These are phyloP conservation scores for Trypanosomatidae sp. DNA, from an alignment of 208 protist genomes.

Conservation along the genomic window DNA sequence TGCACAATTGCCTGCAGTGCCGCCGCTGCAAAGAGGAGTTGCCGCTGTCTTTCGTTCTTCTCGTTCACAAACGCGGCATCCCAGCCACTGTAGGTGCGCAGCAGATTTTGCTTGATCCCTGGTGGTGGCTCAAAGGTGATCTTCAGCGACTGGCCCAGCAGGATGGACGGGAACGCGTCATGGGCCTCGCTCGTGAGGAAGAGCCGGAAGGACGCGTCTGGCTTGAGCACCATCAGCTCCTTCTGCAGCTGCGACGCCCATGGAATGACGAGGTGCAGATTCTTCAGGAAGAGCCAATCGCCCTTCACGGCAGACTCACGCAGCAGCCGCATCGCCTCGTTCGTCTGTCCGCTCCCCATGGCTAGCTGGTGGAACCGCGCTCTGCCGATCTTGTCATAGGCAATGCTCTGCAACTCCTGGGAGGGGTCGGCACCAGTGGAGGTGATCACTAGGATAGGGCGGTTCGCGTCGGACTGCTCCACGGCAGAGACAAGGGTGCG, in stretches of 20 bases:
- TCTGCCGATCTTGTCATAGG: slow-evolving; percentile 69
- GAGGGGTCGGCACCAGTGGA: slow-evolving; percentile 96
- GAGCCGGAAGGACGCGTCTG: slow-evolving; percentile 91
- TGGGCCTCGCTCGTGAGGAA: slow-evolving; percentile 97
- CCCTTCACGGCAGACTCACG: slow-evolving; percentile 71
- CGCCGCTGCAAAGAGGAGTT: slow-evolving; percentile 94
- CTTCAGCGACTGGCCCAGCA: slow-evolving; percentile 96
- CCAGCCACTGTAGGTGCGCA: slow-evolving; percentile 93
- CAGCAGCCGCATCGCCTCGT: slow-evolving; percentile 88
- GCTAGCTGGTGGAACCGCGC: slow-evolving; percentile 93
- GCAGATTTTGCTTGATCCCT: slow-evolving; percentile 95
- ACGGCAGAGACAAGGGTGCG: slow-evolving; percentile 56
- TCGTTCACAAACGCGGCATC: slow-evolving; percentile 53
- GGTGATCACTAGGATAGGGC: slow-evolving; percentile 95
- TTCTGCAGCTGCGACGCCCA: slow-evolving; percentile 95
- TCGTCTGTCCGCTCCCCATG: slow-evolving; percentile 96
- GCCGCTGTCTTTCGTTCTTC: slow-evolving; percentile 63
- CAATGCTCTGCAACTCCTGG: slow-evolving; percentile 92
- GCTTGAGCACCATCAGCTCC: slow-evolving; percentile 86
- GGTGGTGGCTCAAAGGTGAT: slow-evolving; percentile 97
- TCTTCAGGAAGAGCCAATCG: slow-evolving; percentile 97
- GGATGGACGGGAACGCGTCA: slow-evolving; percentile 92
- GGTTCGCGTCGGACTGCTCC: slow-evolving; percentile 42
- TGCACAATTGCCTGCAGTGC: slow-evolving; percentile 97
- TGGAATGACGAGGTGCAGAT: slow-evolving; percentile 95